Evolutionary conservation across 2,329 filamentous ascomycete genomes (phyloP).

Genomic region (Claviceps sorghi): DNA sequence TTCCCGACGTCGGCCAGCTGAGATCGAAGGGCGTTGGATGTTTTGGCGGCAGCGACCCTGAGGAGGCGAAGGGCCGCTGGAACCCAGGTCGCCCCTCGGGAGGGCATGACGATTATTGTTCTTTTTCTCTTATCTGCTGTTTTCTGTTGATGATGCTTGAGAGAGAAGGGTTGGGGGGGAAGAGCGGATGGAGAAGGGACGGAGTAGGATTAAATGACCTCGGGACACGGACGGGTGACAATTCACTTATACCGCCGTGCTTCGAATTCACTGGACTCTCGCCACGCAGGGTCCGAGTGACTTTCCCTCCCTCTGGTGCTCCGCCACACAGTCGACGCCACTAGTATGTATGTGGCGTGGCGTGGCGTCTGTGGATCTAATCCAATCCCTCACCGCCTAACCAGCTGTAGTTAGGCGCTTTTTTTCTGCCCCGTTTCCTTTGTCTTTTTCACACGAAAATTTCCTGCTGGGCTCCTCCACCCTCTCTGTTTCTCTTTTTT

Average conservation of each 20-base stretch:
- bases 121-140: not conserved
- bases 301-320: constrained; percentile 15
- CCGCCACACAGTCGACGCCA: constrained; percentile 17
- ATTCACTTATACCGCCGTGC: constrained; percentile 11
- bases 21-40: constrained; percentile 35
- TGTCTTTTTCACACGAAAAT: constrained; percentile 3
- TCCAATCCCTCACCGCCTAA: not conserved
- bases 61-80: constrained; percentile 40
- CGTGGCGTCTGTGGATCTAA: not conserved
- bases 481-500: not conserved
- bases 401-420: not conserved
- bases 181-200: not conserved
- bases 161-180: not conserved
- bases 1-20: constrained; percentile 31
- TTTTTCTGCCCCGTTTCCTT: not conserved
- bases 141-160: not conserved
- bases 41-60: constrained; percentile 35
- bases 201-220: not conserved
- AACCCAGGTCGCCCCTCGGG: constrained; percentile 42
- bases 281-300: constrained; percentile 12
- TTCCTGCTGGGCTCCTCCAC: not conserved
- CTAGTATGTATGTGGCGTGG: not conserved
- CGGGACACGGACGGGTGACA: not conserved
- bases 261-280: constrained; percentile 9
- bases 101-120: constrained; percentile 31